These are phyloP conservation scores for Nakataea oryzae DNA, from an alignment of 2,329 filamentous ascomycete species.

Conservation along the genomic window DNA sequence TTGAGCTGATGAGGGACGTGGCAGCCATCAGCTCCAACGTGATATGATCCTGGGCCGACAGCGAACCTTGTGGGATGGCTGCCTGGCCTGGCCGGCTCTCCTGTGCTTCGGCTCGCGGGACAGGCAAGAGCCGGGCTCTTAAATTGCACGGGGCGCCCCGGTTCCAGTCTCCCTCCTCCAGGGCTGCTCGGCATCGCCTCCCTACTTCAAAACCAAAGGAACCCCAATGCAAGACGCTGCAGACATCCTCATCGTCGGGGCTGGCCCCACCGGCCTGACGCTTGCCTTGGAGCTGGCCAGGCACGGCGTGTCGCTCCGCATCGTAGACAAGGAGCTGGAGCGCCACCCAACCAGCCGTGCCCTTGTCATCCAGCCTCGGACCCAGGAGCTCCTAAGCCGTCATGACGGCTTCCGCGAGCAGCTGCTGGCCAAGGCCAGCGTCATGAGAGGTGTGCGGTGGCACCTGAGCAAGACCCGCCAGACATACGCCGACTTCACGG, in stretches of 20 bases:
- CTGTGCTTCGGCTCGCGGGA: background rate
- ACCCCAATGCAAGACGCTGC: background rate
- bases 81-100: background rate
- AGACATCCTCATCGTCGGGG: conserved; percentile 32
- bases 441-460: conserved; percentile 24
- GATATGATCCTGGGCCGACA: background rate
- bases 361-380: conserved; percentile 36
- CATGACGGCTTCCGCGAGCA: conserved; percentile 25
- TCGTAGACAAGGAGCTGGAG: conserved; percentile 22
- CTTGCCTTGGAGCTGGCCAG: conserved; percentile 26
- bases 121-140: background rate
- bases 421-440: conserved; percentile 23
- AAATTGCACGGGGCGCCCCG: background rate
- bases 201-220: background rate
- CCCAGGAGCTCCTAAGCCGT: conserved; percentile 37
- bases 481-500: conserved; percentile 18
- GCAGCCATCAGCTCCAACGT: background rate
- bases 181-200: background rate
- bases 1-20: background rate
- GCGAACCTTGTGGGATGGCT: background rate
- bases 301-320: conserved; percentile 22
- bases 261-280: conserved; percentile 31
- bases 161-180: background rate
- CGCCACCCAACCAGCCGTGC: conserved; percentile 28
- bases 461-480: conserved; percentile 22